Percentiles rank a stretch among this genome's conserved stretches.
These are phyloP conservation scores for Penicillium herquei DNA, from an alignment of 495 filamentous ascomycete species.

Conservation along the genomic window DNA sequence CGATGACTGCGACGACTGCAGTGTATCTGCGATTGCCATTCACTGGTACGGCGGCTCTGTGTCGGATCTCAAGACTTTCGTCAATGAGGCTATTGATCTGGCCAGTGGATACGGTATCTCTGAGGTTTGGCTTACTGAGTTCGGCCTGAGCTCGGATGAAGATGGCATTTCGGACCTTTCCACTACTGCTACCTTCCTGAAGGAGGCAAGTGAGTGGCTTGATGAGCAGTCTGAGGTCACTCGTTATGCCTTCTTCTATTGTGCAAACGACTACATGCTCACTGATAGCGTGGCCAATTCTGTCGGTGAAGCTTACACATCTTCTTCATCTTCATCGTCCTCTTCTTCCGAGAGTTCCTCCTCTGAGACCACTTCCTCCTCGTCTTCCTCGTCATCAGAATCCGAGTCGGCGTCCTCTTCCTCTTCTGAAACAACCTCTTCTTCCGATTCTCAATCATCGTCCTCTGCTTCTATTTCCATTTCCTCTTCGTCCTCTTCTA, in stretches of 20 bases:
- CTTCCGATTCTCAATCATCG: no score
- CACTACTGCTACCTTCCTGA: slow-evolving; percentile 47
- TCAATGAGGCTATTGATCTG: slow-evolving; percentile 41
- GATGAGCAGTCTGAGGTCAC: slow-evolving; percentile 58
- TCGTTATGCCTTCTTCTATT: slow-evolving; percentile 64
- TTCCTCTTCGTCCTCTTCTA: no score
- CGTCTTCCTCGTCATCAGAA: no score
- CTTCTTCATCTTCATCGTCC: neutral
- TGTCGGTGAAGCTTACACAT: slow-evolving; percentile 7
- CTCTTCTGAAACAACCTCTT: no score
- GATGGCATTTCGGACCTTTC: slow-evolving; percentile 34
- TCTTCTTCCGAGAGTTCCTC: no score
- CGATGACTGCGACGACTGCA: slow-evolving; percentile 49
- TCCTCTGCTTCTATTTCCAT: no score
- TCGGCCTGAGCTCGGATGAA: slow-evolving; percentile 26
- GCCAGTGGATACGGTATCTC: slow-evolving; percentile 38
- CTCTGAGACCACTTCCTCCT: no score
- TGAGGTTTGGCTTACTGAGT: slow-evolving; percentile 72
- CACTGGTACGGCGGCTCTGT: slow-evolving; percentile 55
- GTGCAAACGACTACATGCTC: slow-evolving; percentile 8
- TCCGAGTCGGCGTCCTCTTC: no score
- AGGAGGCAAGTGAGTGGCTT: slow-evolving; percentile 53
- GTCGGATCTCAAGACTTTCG: slow-evolving; percentile 50
- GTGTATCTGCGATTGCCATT: slow-evolving; percentile 55
- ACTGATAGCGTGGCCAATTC: slow-evolving; percentile 6